phyloP scores from a whole-genome alignment of 257 asterid species.

The Rhazya stricta region DNA sequence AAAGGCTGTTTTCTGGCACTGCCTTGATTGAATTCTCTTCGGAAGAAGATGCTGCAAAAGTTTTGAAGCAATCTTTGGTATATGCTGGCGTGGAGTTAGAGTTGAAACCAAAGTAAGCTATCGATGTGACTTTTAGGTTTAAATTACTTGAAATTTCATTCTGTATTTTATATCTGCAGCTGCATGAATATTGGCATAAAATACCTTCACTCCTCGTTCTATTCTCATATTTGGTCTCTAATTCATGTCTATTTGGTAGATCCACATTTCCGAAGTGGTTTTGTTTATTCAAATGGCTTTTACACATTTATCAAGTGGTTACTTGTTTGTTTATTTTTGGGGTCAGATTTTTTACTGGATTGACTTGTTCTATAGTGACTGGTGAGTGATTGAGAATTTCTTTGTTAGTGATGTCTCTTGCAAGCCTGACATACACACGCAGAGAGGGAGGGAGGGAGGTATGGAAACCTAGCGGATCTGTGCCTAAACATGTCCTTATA shows the following conservation, averaged over 20 bases:
- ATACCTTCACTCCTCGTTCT: not conserved
- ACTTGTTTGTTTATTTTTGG: not conserved
- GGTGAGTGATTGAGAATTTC: not conserved
- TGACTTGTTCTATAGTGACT: not conserved
- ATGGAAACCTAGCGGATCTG: no score
- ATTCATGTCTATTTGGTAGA: not conserved
- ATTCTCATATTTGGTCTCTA: not conserved
- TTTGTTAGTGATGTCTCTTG: not conserved
- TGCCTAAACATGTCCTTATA: no score
- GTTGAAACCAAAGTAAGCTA: slow-evolving; percentile 70
- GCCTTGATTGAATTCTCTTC: slow-evolving; percentile 84
- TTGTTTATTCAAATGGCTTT: not conserved
- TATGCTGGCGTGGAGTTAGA: slow-evolving; percentile 77
- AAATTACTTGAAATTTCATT: not conserved
- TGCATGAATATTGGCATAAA: not conserved
- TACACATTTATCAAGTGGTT: not conserved
- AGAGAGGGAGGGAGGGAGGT: not conserved
- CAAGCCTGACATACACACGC: not conserved
- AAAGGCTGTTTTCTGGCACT: slow-evolving; percentile 73
- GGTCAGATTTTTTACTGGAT: not conserved
- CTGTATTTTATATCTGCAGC: not conserved
- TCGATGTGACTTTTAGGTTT: not conserved
- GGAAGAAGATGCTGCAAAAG: slow-evolving; percentile 66
- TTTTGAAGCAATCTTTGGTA: slow-evolving; percentile 62
- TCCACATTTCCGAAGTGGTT: not conserved